Conservation (phyloP, 192 early-diverging fungal species). For the Coemansia pectinata region DNA sequence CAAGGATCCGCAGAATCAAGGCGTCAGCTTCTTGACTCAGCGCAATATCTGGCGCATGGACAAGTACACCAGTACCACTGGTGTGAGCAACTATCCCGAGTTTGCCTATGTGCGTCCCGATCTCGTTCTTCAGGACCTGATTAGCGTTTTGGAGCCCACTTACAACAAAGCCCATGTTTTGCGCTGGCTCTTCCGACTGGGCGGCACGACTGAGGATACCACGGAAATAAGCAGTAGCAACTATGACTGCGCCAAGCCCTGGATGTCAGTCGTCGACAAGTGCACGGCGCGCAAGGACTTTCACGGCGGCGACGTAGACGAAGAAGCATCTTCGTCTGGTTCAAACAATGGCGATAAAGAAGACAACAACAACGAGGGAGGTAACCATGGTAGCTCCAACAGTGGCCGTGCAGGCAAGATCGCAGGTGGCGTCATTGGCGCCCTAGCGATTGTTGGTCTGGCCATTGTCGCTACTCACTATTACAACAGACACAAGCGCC, state of each 20-base stretch:
- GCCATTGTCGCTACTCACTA: slow-evolving; percentile 44
- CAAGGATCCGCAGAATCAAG: slow-evolving; percentile 34
- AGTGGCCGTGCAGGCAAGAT: slow-evolving; percentile 42
- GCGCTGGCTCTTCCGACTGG: slow-evolving; percentile 44
- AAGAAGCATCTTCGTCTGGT: neutral
- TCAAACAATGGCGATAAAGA: neutral
- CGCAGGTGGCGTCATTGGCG: slow-evolving; percentile 44
- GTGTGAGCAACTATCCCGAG: slow-evolving; percentile 45
- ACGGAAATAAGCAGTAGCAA: slow-evolving; percentile 16
- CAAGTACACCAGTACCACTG: slow-evolving; percentile 24
- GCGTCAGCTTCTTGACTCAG: slow-evolving; percentile 24
- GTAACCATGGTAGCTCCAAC: neutral
- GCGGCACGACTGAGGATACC: slow-evolving; percentile 37
- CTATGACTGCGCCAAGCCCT: slow-evolving; percentile 36
- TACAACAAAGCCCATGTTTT: slow-evolving; percentile 18
- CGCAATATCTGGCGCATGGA: slow-evolving; percentile 48
- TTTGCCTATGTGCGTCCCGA: slow-evolving; percentile 47
- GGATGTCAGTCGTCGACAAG: slow-evolving; percentile 28
- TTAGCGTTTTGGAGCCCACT: slow-evolving; percentile 33
- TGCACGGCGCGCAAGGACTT: slow-evolving; percentile 36
- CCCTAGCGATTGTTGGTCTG: slow-evolving; percentile 18
- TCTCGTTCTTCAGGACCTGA: slow-evolving; percentile 45
- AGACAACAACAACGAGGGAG: neutral
- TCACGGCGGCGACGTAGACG: slow-evolving; percentile 14
- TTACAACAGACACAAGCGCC: slow-evolving; percentile 38